phyloP scores from a whole-genome alignment of 1,284 basidiomycete genomes.

The Puccinia coronata region DNA sequence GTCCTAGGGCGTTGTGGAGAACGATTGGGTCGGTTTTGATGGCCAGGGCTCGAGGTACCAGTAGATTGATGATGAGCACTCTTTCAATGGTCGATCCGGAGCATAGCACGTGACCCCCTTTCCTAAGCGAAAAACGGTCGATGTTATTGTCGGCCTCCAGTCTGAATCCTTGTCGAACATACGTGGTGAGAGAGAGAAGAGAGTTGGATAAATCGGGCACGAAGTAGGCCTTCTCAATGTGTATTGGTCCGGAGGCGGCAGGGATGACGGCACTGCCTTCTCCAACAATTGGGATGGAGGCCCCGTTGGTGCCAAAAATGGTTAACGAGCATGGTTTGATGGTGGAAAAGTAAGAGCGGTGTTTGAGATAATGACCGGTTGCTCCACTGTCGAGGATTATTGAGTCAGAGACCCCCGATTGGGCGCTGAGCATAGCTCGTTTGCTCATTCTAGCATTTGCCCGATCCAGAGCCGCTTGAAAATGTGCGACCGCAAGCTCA shows the following conservation, averaged over 20 bases:
- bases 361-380: slow-evolving; percentile 1
- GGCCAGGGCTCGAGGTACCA: background rate
- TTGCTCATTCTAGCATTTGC: no score
- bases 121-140: no score
- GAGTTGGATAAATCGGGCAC: background rate
- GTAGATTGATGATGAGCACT: background rate
- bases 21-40: background rate
- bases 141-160: no score
- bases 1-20: background rate
- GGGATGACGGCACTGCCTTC: background rate
- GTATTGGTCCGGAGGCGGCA: background rate
- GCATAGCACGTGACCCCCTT: no score
- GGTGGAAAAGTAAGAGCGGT: background rate
- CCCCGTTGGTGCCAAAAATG: background rate
- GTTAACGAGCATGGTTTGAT: background rate
- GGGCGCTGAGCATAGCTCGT: no score
- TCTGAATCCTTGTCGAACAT: background rate
- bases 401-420: no score
- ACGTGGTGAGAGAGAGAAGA: background rate
- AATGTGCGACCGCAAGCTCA: no score
- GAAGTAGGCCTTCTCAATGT: background rate
- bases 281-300: background rate
- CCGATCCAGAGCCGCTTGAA: no score
- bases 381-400: slow-evolving; percentile 16
- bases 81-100: background rate